Evolutionary conservation across 2,329 filamentous ascomycete species (phyloP), one percentile per base, ranked within the genome.

Genomic region (Cladosporium sphaerospermum): DNA sequence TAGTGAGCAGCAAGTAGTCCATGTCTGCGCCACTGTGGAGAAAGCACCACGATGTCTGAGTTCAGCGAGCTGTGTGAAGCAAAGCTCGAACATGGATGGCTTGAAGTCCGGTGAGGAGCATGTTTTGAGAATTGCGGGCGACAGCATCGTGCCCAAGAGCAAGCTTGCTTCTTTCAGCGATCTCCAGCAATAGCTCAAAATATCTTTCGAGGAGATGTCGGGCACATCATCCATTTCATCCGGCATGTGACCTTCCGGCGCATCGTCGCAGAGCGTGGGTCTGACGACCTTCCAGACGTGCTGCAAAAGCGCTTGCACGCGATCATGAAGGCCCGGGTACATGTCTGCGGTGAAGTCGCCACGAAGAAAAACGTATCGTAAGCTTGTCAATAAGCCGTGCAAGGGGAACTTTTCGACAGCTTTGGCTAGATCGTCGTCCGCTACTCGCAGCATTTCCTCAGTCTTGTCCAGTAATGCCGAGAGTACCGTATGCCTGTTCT

Each of bases 141-240:
- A 44, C 13, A 54, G 45, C 52, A 48, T 54, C 9, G 46, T 32
- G n/a, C 45, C 45, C 52, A 54, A 53, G 9, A 55, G 71, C 56
- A 73, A 89, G 86, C 89, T 96, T 19, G 91, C 89, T 71, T 99
- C 93, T 57, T 96, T 92, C n/a, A 96, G 77, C 5, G 90, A 89
- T 61, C 93, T 83, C 79, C 96, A 99, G 57, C 90, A 96, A 68
- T 93, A 99, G 59, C 92, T 97, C 44, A 99, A 72, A 14, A 95
- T 79, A 62, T 95, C 89, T 65, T 96, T 97, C 0, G 89, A 90
- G 48, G 87, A 85, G 2, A 89, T 77, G 1, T 84, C 86, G 4
- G 85, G 79, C 13, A 81, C 73, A 33, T 86, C 84, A 37, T 87
- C 85, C n/a, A 89, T 69, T 23, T 92, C 88, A 48, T 91, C 83